A percentile compares a stretch with the other conserved stretches of the same genome.
Conservation (phyloP, 805 yeast species). For the Wickerhamiella domercqiae region DNA sequence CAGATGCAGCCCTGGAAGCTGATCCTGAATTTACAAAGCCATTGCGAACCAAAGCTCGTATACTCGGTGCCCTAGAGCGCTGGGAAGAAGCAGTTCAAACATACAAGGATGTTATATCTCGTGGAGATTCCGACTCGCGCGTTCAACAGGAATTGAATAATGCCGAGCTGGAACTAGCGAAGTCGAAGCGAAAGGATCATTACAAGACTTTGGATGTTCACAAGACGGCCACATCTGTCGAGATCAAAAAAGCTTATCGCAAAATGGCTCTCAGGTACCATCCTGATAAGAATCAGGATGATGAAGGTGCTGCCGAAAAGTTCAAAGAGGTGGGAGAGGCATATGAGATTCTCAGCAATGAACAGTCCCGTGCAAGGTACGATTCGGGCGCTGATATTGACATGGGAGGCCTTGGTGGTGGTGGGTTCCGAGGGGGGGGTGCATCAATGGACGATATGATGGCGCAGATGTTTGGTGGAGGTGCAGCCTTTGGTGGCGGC, state of each 20-base stretch:
- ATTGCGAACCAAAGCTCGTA: constrained; percentile 27
- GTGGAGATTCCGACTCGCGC: constrained; percentile 22
- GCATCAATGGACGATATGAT: constrained; percentile 25
- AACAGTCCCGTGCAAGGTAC: constrained; percentile 74
- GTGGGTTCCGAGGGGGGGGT: constrained; percentile 44
- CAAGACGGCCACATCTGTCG: constrained; percentile 33
- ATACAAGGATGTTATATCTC: constrained; percentile 25
- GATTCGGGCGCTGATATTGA: constrained; percentile 73
- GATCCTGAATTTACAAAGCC: constrained; percentile 62
- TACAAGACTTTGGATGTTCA: constrained; percentile 47
- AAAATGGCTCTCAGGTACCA: constrained; percentile 57
- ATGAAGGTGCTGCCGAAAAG: constrained; percentile 75
- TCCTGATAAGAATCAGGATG: constrained; percentile 61
- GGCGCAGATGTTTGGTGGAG: constrained; percentile 27
- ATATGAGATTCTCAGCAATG: constrained; percentile 69
- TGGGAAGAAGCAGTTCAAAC: constrained; percentile 28
- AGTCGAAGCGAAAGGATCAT: constrained; percentile 33
- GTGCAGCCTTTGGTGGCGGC: constrained; percentile 5
- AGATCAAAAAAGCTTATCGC: constrained; percentile 62
- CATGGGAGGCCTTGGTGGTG: constrained; percentile 41
- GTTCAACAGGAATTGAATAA: constrained; percentile 26
- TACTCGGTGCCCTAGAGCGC: constrained; percentile 25
- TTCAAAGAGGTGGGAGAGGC: constrained; percentile 84
- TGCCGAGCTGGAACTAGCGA: constrained; percentile 29
- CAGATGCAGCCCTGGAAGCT: constrained; percentile 48